Conservation (phyloP, 2,329 filamentous ascomycete species). For the Cytospora leucostoma region DNA sequence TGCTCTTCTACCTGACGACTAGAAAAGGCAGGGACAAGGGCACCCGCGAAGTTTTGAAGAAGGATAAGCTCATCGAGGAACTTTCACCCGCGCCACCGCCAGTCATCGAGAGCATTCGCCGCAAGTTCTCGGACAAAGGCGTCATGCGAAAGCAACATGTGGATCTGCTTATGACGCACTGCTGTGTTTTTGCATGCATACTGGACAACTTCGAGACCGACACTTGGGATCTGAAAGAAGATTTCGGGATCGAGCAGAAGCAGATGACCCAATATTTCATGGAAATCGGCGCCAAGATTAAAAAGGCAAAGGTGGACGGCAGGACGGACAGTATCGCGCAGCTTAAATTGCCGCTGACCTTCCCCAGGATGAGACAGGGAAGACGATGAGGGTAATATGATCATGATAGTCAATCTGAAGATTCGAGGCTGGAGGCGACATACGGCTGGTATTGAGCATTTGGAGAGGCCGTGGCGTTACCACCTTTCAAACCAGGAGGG, state of each 20-base stretch:
- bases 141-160: constrained; percentile 71
- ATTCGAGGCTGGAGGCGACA: neutral
- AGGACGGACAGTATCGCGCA: constrained; percentile 61
- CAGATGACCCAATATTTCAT: constrained; percentile 71
- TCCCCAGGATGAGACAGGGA: constrained; percentile 63
- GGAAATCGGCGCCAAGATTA: constrained; percentile 73
- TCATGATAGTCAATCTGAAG: neutral
- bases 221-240: constrained; percentile 67
- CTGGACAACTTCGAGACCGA: constrained; percentile 75
- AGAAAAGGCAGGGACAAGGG: constrained; percentile 50
- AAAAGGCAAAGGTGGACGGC: constrained; percentile 60
- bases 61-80: constrained; percentile 61
- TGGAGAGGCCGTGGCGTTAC: neutral
- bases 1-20: constrained; percentile 53
- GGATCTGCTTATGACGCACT: constrained; percentile 72
- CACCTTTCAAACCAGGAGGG: neutral
- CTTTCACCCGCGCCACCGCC: constrained; percentile 60
- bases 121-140: constrained; percentile 66
- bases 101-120: constrained; percentile 66
- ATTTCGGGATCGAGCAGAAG: constrained; percentile 71
- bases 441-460: neutral
- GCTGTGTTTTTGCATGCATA: constrained; percentile 69
- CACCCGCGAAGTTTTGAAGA: constrained; percentile 55
- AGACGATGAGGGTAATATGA: constrained; percentile 28
- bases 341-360: constrained; percentile 76